A percentile compares a stretch with the other conserved stretches of the same genome.
These are phyloP conservation scores for Paramecium sonneborni DNA, from an alignment of 73 alveolate genomes.

Conservation along the genomic window DNA sequence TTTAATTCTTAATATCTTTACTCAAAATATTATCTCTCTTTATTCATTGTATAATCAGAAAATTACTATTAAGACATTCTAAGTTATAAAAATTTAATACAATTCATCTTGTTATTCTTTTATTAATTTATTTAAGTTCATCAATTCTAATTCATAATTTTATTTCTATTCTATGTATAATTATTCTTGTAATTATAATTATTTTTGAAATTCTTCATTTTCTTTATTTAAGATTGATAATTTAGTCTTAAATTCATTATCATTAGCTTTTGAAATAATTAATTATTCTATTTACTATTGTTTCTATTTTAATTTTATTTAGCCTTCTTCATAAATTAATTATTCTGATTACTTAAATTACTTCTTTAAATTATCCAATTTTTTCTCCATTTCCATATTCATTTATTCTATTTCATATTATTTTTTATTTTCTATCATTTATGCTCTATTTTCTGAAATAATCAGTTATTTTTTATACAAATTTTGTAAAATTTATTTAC, in stretches of 20 bases:
- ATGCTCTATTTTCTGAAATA: background rate
- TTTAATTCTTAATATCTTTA: background rate
- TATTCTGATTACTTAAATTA: constrained; percentile 45
- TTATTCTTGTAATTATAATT: background rate
- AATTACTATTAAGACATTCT: constrained; percentile 14
- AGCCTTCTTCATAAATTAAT: constrained; percentile 35
- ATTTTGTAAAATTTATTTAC: background rate
- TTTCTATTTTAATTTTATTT: constrained; percentile 46
- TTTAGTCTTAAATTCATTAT: constrained; percentile 14
- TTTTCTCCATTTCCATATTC: constrained; percentile 22
- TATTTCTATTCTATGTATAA: background rate
- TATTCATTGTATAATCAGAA: constrained; percentile 41
- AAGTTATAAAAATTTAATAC: background rate
- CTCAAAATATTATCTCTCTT: constrained; percentile 50
- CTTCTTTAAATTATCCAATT: background rate
- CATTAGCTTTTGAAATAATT: background rate
- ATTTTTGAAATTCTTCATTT: background rate
- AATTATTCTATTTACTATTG: constrained; percentile 32
- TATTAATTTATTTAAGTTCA: constrained; percentile 9
- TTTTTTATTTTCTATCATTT: background rate
- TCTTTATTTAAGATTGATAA: background rate
- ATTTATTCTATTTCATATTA: background rate
- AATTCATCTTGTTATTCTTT: constrained; percentile 58
- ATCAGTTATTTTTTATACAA: background rate
- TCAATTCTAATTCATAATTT: background rate